Conservation (phyloP, 805 yeast species). For the Candida ovalis region DNA sequence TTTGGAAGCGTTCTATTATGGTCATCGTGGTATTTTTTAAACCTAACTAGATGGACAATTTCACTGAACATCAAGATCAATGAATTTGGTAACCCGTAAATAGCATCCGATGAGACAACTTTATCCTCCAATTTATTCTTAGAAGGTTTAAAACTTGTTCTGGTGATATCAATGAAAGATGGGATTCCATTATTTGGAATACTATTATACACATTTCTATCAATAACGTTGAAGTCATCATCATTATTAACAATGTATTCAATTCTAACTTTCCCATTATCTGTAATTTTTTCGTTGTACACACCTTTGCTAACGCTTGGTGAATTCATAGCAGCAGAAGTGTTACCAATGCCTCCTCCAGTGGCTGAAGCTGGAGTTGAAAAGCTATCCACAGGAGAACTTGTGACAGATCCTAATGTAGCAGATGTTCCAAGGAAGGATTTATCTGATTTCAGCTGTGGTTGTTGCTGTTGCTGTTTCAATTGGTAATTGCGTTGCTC, state of each 20-base stretch:
- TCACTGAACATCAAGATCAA: conserved; percentile 68
- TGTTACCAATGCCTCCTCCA: not conserved
- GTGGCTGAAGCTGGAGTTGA: not conserved
- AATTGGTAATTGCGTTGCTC: not conserved
- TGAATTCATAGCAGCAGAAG: not conserved
- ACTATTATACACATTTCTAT: conserved; percentile 2
- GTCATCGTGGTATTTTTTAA: conserved; percentile 50
- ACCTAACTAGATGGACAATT: conserved; percentile 62
- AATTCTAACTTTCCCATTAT: conserved; percentile 45
- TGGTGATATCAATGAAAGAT: conserved; percentile 41
- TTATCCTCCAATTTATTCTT: conserved; percentile 48
- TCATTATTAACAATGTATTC: conserved; percentile 37
- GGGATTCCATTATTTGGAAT: conserved; percentile 26
- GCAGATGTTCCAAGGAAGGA: not conserved
- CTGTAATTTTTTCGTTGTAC: conserved; percentile 40
- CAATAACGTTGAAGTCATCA: conserved; percentile 11
- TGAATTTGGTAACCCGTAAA: conserved; percentile 83
- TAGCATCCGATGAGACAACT: conserved; percentile 68
- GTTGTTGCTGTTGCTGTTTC: conserved; percentile 2
- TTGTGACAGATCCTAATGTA: not conserved
- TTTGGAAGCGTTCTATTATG: conserved; percentile 30
- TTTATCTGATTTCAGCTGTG: not conserved
- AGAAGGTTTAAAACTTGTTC: conserved; percentile 36
- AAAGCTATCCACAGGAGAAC: conserved; percentile 4
- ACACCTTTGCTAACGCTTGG: conserved; percentile 25